These are phyloP conservation scores for Penicillium sclerotigenum DNA, from an alignment of 2,329 filamentous ascomycete species.

Conservation along the genomic window DNA sequence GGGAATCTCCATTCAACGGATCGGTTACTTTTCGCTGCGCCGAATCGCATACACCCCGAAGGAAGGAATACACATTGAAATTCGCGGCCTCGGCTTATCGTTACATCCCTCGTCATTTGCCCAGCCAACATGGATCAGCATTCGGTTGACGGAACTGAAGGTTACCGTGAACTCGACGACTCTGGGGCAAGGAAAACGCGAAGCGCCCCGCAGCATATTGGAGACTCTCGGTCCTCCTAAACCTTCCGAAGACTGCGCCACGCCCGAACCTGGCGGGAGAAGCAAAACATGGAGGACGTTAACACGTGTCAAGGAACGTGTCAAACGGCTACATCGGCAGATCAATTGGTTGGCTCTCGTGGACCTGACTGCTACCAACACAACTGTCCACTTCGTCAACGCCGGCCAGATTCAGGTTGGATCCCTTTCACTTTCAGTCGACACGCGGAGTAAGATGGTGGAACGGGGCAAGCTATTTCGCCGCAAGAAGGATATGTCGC, in stretches of 20 bases:
- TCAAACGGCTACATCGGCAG: constrained; percentile 81
- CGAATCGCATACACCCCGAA: constrained; percentile 84
- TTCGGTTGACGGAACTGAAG: constrained; percentile 80
- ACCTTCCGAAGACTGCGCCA: constrained; percentile 23
- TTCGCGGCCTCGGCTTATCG: constrained; percentile 81
- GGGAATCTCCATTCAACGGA: constrained; percentile 89
- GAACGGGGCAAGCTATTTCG: constrained; percentile 87
- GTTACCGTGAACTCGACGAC: constrained; percentile 75
- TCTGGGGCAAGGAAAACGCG: constrained; percentile 41
- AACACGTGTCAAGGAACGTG: constrained; percentile 73
- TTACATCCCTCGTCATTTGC: constrained; percentile 93
- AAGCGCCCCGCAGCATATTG: constrained; percentile 17
- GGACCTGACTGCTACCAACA: constrained; percentile 80
- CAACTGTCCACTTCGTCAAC: constrained; percentile 70
- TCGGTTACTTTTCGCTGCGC: constrained; percentile 88
- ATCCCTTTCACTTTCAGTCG: constrained; percentile 78
- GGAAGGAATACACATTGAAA: constrained; percentile 85
- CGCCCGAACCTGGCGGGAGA: constrained; percentile 36
- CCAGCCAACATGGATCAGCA: constrained; percentile 92
- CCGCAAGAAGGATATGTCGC: constrained; percentile 64
- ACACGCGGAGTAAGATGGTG: constrained; percentile 87
- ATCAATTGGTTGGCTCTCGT: constrained; percentile 87
- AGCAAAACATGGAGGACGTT: constrained; percentile 79
- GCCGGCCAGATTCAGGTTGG: constrained; percentile 84
- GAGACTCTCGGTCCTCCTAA: constrained; percentile 22